Base-by-base conservation (phyloP, 2,329 filamentous ascomycete species). In the Daldinia sp. region DNA sequence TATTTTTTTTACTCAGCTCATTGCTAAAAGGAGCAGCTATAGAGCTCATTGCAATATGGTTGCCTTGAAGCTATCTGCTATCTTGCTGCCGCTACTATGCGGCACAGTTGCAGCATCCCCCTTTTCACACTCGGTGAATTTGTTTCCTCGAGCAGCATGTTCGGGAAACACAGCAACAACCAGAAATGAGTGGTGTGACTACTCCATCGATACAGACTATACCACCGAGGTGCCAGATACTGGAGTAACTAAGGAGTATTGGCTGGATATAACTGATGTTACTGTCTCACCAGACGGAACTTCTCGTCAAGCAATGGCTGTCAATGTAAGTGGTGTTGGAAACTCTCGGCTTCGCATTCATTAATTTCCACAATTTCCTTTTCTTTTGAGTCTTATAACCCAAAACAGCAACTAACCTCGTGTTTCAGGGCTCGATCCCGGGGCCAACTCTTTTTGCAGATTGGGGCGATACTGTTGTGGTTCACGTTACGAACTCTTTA, bases 401-500 rank as follows among this genome's bases (percentile, higher is more conserved):
- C 7, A 19, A 13, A 21, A n/a, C 6, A 2, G 9, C 48, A 37
- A 23, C 60, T 67, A 48, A 68, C 11, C 45, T 13, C 1, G 9
- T 25, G n/a, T 32, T 50, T 23, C 43, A 70, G 66, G 71, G 71
- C 23, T 45, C 68, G 9, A 66, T 72, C 27, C 71, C 71, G 15
- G 71, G 67, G 19, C 73, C 73, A 15, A 74, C 72, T 15, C 66
- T 75, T 19, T 77, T 81, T 43, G 85, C 82, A 3, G 78, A 85
- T 66, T 85, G 82, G 81, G 81, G 78, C 57, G 77, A 80, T 58
- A 76, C 68, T 41, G 77, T 88, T 4, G 71, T 75, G n/a, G 74
- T 87, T 10, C 83, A 83, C 52, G 81, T 90, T 5, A 83, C 77
- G 30, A 90, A 88, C 71, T 72, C 72, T 1, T 61, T 80, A 32